Evolutionary conservation across 495 filamentous ascomycete species (phyloP), one percentile per base, ranked within the genome.

Genomic region (Podospora fimiseda): DNA sequence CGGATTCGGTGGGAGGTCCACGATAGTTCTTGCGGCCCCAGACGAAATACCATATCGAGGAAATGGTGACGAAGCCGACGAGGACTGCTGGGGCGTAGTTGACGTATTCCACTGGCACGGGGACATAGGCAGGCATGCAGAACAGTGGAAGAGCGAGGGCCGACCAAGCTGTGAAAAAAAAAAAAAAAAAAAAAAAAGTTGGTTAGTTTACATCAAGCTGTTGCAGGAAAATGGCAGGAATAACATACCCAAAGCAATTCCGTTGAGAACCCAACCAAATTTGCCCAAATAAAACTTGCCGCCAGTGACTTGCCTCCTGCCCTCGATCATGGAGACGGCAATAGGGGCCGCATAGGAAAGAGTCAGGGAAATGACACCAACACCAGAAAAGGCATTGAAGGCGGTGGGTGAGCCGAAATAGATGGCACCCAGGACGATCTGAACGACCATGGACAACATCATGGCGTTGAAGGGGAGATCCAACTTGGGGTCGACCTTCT

Each of bases 1-100:
- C 21, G 4, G 47, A 42, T 45, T 61, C 60, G 9, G 64, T 68
- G 4, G 84, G 84, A 0, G 87, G 87, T 0, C 87, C 87, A 9
- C 70, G 76, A 62, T 88, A 89, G 57, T 84, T 74, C 65, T 83
- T 84, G 52, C 81, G 77, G 33, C 86, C 86, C 73, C 86, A 73
- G 38, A 63, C 58, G 9, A 58, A 57, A 61, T 76, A 76, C 71
- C 70, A 76, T 38, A 58, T 50, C 5, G 59, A 58, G 14, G 70
- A 75, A 21, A 83, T 64, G 11, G 68, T 66, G 43, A 82, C 74
- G 50, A 86, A 84, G 2, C 78, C 83, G 18, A 81, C 76, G 23
- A 76, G 70, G 2, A 83, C 82, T 0, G 84, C 83, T 6, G 80
- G 77, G 1, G 83, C 84, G 58, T 86, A 86, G 61, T 84, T 84